These are phyloP conservation scores for Alternaria arborescens DNA, from an alignment of 2,329 filamentous ascomycete species.

Conservation along the genomic window DNA sequence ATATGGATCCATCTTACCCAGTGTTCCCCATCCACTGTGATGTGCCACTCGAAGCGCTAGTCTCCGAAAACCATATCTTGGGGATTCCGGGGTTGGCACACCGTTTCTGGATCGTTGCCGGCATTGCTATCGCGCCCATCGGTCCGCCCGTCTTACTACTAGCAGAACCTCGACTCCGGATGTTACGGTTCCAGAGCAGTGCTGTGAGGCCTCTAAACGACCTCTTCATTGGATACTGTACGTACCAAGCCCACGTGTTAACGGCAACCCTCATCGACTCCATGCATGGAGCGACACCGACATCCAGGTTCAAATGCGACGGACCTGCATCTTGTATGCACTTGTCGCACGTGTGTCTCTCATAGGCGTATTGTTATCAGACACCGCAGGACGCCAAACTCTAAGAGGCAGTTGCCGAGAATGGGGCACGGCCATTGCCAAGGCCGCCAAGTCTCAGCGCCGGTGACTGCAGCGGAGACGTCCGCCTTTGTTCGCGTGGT, in stretches of 20 bases:
- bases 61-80: constrained; percentile 1
- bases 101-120: background rate
- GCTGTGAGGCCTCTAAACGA: background rate
- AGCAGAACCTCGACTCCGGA: background rate
- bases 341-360: constrained; percentile 36
- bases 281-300: constrained; percentile 13
- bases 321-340: constrained; percentile 16
- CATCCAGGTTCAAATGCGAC: constrained; percentile 22
- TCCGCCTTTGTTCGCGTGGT: constrained; percentile 12
- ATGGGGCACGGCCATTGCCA: constrained; percentile 30
- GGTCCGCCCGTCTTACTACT: background rate
- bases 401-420: constrained; percentile 41
- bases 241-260: constrained; percentile 20
- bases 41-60: background rate
- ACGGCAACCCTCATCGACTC: background rate
- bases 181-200: background rate
- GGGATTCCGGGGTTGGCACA: constrained; percentile 11
- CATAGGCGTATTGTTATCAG: constrained; percentile 42
- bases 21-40: background rate
- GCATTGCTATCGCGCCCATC: background rate
- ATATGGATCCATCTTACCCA: background rate
- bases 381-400: constrained; percentile 17
- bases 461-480: constrained; percentile 13
- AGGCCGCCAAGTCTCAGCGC: constrained; percentile 11
- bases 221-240: background rate